Evolutionary conservation across 2,329 filamentous ascomycete species (phyloP).

Genomic region (Calonectria montana): DNA sequence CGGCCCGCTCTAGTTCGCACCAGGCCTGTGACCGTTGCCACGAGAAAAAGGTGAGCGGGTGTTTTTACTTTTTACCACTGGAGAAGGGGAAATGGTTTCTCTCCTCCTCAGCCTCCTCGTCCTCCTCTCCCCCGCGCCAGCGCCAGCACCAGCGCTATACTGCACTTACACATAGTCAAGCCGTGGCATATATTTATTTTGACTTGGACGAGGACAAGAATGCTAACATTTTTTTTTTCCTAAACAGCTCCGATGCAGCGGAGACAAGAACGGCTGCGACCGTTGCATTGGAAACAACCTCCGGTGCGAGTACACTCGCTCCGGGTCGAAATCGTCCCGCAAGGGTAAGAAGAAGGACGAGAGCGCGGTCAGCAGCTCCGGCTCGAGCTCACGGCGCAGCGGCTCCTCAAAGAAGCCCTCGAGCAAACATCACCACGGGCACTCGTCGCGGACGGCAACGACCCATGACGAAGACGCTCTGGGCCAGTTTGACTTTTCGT

Average conservation of each 20-base stretch:
- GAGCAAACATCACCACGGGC: constrained; percentile 28
- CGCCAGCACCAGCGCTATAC: background rate
- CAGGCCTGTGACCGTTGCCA: constrained; percentile 54
- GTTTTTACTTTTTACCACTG: background rate
- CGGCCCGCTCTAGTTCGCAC: constrained; percentile 52
- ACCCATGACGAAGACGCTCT: constrained; percentile 37
- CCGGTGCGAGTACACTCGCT: constrained; percentile 50
- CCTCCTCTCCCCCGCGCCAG: background rate
- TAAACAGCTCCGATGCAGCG: constrained; percentile 50
- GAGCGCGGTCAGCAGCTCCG: constrained; percentile 25
- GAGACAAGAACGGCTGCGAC: constrained; percentile 52
- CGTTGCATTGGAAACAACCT: constrained; percentile 46
- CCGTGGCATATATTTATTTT: background rate
- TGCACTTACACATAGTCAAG: background rate
- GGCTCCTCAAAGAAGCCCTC: constrained; percentile 36
- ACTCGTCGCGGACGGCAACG: constrained; percentile 31
- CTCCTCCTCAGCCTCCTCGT: too few species aligned
- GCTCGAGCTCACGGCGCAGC: constrained; percentile 33
- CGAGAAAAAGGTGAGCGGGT: constrained; percentile 50
- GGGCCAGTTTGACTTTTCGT: constrained; percentile 43
- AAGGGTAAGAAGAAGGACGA: constrained; percentile 42
- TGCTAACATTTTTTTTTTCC: constrained; percentile 12
- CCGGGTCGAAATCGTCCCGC: constrained; percentile 46
- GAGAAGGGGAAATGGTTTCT: background rate
- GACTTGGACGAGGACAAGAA: background rate